Percentiles rank a stretch among this genome's conserved stretches.
phyloP scores from a whole-genome alignment of 495 filamentous ascomycete genomes.

The Astrocystis sublimbata region DNA sequence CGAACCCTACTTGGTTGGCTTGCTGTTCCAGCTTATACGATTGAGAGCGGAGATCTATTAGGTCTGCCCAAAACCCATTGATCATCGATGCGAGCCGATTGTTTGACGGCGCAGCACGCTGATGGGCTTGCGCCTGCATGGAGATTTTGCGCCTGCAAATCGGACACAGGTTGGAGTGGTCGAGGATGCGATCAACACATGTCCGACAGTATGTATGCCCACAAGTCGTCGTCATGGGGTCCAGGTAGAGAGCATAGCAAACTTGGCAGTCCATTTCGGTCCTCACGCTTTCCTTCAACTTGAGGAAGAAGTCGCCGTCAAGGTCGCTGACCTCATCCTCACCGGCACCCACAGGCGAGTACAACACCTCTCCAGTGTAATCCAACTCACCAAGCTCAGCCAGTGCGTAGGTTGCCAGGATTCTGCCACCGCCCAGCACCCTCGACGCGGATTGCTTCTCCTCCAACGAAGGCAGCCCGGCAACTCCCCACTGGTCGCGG shows the following conservation, averaged over 20 bases:
- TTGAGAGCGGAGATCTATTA: constrained; percentile 45
- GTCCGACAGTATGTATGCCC: constrained; percentile 87
- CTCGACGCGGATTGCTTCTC: constrained; percentile 33
- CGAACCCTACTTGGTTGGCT: constrained; percentile 53
- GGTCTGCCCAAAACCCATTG: constrained; percentile 64
- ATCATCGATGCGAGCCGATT: constrained; percentile 60
- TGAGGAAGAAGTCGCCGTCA: constrained; percentile 55
- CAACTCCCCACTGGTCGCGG: constrained; percentile 42
- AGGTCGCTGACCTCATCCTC: constrained; percentile 42
- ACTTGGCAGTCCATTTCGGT: constrained; percentile 83
- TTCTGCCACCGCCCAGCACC: constrained; percentile 52
- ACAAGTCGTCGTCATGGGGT: constrained; percentile 81
- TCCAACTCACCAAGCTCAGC: constrained; percentile 27
- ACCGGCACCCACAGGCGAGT: constrained; percentile 42
- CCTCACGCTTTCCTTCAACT: constrained; percentile 59
- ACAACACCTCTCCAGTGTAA: constrained; percentile 38
- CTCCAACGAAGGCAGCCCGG: constrained; percentile 42
- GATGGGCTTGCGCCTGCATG: constrained; percentile 56
- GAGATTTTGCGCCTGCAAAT: constrained; percentile 69
- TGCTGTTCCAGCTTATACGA: constrained; percentile 37
- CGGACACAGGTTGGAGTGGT: constrained; percentile 76
- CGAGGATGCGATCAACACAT: constrained; percentile 71
- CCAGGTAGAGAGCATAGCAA: constrained; percentile 75
- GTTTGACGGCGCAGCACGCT: constrained; percentile 59
- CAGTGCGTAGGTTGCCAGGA: constrained; percentile 56